These are phyloP conservation scores for Filobasidium uniguttulatum DNA, from an alignment of 1,284 basidiomycete genomes.

Conservation along the genomic window DNA sequence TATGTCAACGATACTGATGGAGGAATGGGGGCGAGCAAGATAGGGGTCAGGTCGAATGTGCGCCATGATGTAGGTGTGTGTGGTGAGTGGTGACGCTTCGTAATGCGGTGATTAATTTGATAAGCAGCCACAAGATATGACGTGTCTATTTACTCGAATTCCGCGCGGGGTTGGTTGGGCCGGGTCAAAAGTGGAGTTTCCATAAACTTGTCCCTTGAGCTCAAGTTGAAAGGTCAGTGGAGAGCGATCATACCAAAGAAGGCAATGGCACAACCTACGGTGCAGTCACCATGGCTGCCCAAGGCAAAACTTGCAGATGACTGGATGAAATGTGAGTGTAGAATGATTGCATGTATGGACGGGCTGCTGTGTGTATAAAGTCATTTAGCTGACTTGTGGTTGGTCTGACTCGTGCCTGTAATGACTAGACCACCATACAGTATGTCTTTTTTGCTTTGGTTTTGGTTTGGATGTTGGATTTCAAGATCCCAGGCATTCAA, in stretches of 20 bases:
- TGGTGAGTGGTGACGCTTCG: conserved; percentile 5
- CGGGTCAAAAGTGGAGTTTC: no score
- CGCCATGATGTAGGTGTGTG: background rate
- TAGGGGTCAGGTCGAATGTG: background rate
- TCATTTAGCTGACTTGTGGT: background rate
- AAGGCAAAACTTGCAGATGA: conserved; percentile 3
- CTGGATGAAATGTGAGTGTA: conserved; percentile 13
- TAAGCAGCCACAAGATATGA: no score
- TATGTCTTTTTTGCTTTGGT: background rate
- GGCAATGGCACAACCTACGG: no score
- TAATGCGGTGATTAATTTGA: no score
- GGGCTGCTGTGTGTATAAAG: no score
- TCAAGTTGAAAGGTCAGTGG: no score
- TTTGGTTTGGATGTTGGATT: background rate
- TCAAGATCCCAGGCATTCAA: no score
- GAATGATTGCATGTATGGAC: background rate
- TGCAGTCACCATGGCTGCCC: background rate
- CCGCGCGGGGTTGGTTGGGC: no score
- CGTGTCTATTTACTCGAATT: no score
- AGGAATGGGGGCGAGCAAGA: background rate
- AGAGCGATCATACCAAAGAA: no score
- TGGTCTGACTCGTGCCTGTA: background rate
- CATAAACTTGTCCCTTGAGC: no score
- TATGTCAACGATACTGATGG: background rate
- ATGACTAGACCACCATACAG: conserved; percentile 4